These are phyloP conservation scores for Rhizopogon vinicolor DNA, from an alignment of 768 basidiomycete species.

Conservation along the genomic window DNA sequence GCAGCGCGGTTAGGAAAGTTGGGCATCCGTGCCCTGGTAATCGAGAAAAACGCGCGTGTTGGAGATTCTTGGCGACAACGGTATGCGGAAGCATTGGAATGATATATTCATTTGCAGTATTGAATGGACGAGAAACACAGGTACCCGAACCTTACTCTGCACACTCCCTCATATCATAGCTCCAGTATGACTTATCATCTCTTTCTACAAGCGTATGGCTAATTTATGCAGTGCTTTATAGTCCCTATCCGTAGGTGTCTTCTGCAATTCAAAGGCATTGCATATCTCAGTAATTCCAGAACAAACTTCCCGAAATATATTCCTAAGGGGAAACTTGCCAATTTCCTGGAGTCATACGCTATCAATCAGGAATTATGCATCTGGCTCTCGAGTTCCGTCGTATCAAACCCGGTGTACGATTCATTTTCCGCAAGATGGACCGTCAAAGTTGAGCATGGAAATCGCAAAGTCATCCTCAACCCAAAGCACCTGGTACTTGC, in stretches of 20 bases:
- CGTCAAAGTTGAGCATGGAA: neutral
- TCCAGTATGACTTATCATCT: constrained; percentile 29
- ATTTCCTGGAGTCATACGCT: constrained; percentile 56
- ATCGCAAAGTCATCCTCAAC: neutral
- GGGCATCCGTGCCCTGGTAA: constrained; percentile 44
- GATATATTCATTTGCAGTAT: constrained; percentile 38
- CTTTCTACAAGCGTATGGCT: neutral
- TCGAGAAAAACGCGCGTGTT: constrained; percentile 43
- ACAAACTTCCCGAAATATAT: neutral
- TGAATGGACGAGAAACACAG: constrained; percentile 1
- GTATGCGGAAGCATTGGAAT: constrained; percentile 41
- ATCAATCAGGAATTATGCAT: constrained; percentile 50
- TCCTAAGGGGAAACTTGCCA: constrained; percentile 38
- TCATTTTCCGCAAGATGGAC: neutral
- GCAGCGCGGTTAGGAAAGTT: constrained; percentile 55
- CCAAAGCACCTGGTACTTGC: neutral
- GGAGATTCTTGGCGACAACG: constrained; percentile 51
- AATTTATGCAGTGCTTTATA: constrained; percentile 35
- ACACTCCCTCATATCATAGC: constrained; percentile 46
- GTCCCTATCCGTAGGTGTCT: constrained; percentile 40
- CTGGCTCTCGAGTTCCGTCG: constrained; percentile 43
- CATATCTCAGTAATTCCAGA: neutral
- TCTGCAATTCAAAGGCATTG: constrained; percentile 33
- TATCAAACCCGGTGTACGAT: constrained; percentile 14
- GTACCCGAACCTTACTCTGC: constrained; percentile 19